phyloP scores from a whole-genome alignment of 1,284 basidiomycete genomes.

The Neolentinus lepideus region DNA sequence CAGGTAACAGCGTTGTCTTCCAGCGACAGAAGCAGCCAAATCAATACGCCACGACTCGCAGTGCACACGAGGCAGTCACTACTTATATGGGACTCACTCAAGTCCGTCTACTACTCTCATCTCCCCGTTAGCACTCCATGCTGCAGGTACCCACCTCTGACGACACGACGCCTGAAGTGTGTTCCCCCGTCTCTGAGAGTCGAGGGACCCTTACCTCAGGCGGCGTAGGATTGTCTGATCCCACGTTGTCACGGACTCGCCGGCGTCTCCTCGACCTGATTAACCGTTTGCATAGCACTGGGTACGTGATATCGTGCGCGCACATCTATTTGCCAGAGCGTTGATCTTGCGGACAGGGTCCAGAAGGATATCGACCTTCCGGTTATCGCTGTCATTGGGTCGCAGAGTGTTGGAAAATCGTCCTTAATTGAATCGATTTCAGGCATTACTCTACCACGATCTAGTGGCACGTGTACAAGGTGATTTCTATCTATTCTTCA shows the following conservation, averaged over 20 bases:
- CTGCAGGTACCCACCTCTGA: not conserved
- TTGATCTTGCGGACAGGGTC: constrained; percentile 29
- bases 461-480: constrained; percentile 63
- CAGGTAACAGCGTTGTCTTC: too few relatives aligned
- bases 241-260: constrained; percentile 25
- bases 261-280: constrained; percentile 42
- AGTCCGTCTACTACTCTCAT: too few relatives aligned
- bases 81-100: too few relatives aligned
- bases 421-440: constrained; percentile 72
- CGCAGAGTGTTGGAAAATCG: constrained; percentile 47
- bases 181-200: not conserved
- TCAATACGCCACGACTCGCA: too few relatives aligned
- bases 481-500: constrained; percentile 16
- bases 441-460: constrained; percentile 61
- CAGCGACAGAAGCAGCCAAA: too few relatives aligned
- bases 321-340: not conserved
- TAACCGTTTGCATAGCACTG: constrained; percentile 48
- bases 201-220: not conserved
- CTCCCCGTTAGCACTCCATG: too few relatives aligned
- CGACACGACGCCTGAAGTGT: not conserved
- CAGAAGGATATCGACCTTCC: constrained; percentile 64
- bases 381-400: constrained; percentile 60
- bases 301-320: constrained; percentile 25
- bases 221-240: constrained; percentile 38
- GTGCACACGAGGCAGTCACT: too few relatives aligned